Conservation (phyloP, 2,329 filamentous ascomycete genomes). For the Penicillium oxalicum region DNA sequence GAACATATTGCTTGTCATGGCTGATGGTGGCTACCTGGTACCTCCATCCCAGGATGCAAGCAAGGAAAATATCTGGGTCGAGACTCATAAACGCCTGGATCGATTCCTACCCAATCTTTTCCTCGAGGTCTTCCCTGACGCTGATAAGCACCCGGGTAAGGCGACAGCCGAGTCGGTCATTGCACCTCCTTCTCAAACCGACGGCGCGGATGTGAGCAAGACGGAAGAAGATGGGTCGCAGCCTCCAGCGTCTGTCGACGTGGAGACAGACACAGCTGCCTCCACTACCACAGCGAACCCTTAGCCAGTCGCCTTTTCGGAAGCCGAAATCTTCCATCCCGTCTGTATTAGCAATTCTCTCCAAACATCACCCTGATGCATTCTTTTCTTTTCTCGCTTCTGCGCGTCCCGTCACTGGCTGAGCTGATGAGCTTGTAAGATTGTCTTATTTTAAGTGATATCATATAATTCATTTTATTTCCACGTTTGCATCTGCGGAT, state of each 20-base stretch:
- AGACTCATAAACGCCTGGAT: constrained; percentile 56
- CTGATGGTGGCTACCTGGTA: constrained; percentile 76
- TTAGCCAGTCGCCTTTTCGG: no score
- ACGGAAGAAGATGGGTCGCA: constrained; percentile 6
- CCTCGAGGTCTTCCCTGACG: constrained; percentile 51
- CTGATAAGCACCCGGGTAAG: constrained; percentile 16
- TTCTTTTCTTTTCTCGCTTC: no score
- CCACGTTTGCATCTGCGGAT: no score
- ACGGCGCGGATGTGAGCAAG: constrained; percentile 12
- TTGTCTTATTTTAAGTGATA: no score
- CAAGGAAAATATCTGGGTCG: constrained; percentile 53
- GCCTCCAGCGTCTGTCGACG: neutral
- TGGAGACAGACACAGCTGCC: neutral
- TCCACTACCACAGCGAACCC: no score
- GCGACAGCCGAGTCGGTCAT: constrained; percentile 12
- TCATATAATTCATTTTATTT: no score
- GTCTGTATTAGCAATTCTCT: no score
- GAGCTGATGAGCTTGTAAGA: no score
- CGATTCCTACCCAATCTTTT: constrained; percentile 57
- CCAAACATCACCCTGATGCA: no score
- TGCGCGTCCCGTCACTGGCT: no score
- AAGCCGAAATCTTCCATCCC: no score
- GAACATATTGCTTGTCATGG: constrained; percentile 94
- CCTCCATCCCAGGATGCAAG: constrained; percentile 52
- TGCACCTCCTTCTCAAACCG: constrained; percentile 15